These are phyloP conservation scores for Paxillus rubicundulus DNA, from an alignment of 768 basidiomycete genomes.

Conservation along the genomic window DNA sequence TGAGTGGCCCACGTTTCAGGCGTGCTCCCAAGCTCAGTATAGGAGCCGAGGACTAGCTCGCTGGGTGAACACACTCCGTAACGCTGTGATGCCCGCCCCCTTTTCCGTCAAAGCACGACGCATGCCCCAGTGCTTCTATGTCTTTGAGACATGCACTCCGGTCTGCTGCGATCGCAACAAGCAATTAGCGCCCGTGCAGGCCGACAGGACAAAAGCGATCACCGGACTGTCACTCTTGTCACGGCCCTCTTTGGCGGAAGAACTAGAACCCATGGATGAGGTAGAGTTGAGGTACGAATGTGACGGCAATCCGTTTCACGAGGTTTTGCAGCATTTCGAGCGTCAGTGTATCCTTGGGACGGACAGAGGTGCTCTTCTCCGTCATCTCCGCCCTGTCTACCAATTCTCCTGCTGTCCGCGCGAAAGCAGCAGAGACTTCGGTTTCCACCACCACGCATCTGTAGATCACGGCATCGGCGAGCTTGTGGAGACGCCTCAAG, in stretches of 20 bases:
- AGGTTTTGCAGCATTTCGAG: slow-evolving; percentile 27
- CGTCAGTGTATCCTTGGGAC: neutral
- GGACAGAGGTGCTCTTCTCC: neutral
- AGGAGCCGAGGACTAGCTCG: slow-evolving; percentile 11
- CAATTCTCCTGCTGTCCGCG: slow-evolving; percentile 32
- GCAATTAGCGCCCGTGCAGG: slow-evolving; percentile 36
- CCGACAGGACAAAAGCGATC: slow-evolving; percentile 23
- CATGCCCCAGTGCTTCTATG: neutral
- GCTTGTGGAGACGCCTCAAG: slow-evolving; percentile 27
- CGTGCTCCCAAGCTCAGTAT: slow-evolving; percentile 1
- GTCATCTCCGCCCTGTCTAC: neutral
- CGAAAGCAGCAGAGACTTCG: slow-evolving; percentile 28
- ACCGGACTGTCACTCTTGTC: slow-evolving; percentile 20
- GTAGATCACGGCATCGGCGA: slow-evolving; percentile 38
- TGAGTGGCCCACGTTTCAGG: neutral
- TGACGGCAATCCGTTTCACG: slow-evolving; percentile 39
- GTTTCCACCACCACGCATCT: slow-evolving; percentile 38
- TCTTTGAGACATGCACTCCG: slow-evolving; percentile 2
- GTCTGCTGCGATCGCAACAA: slow-evolving; percentile 26
- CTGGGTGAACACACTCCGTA: neutral
- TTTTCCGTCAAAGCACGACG: neutral
- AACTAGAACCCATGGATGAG: neutral
- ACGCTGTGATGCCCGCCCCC: too few relatives aligned
- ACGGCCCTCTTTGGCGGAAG: slow-evolving; percentile 11
- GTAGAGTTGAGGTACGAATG: slow-evolving; percentile 16